A percentile compares a stretch with the other conserved stretches of the same genome.
These are phyloP conservation scores for Rhododendron kiyosumense DNA, from an alignment of 148 eudicot species.

Conservation along the genomic window DNA sequence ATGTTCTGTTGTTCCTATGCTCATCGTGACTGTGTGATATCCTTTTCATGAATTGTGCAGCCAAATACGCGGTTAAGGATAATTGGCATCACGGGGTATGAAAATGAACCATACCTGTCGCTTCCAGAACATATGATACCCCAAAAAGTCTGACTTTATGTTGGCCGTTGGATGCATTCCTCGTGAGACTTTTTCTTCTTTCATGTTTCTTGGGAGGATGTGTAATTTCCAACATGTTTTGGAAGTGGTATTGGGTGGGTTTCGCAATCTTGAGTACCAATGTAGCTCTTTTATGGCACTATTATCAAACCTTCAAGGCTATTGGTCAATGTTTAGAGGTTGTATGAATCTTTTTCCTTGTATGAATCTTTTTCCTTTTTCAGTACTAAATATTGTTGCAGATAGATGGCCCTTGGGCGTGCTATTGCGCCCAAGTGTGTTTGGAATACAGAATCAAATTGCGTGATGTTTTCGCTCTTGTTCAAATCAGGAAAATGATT, in stretches of 20 bases:
- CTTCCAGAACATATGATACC: conserved; percentile 22
- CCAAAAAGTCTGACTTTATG: neutral
- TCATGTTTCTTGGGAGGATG: neutral
- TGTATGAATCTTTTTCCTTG: neutral
- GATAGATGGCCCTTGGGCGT: neutral
- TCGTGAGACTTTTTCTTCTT: neutral
- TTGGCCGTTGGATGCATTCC: neutral
- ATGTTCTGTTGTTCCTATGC: neutral
- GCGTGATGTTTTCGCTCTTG: neutral
- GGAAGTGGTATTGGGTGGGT: neutral
- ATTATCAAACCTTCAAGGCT: neutral
- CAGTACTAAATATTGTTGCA: neutral
- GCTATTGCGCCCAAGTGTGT: neutral
- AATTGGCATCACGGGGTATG: conserved; percentile 75
- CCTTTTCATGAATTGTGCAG: conserved; percentile 29
- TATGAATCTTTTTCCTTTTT: neutral
- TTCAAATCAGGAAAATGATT: neutral
- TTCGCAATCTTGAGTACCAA: neutral
- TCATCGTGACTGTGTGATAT: neutral
- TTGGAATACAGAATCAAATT: neutral
- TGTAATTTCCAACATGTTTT: neutral
- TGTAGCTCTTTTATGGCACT: neutral
- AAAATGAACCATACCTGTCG: conserved; percentile 58
- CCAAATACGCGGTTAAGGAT: conserved; percentile 78
- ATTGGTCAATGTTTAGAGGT: neutral